Percentiles rank a stretch among this genome's conserved stretches.
These are phyloP conservation scores for Aspergillus nanangensis DNA, from an alignment of 495 filamentous ascomycete species.

Conservation along the genomic window DNA sequence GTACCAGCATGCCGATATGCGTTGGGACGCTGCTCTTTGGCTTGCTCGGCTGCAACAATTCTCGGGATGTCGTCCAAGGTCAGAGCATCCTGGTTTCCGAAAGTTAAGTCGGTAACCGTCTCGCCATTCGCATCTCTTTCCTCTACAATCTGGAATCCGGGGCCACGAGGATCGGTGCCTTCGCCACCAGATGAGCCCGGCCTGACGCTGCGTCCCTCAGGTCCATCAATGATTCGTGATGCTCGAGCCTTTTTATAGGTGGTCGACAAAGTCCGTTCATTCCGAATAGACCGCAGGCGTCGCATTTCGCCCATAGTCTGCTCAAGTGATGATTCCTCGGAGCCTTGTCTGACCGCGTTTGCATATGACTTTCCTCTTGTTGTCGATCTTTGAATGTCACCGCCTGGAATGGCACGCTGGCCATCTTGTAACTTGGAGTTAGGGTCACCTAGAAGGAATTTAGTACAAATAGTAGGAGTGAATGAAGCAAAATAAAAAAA, in stretches of 20 bases:
- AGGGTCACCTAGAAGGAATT: conserved; percentile 57
- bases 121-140: conserved; percentile 74
- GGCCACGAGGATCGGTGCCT: conserved; percentile 49
- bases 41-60: conserved; percentile 93
- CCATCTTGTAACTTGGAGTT: conserved; percentile 65
- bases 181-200: conserved; percentile 78
- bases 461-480: background rate
- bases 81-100: conserved; percentile 85
- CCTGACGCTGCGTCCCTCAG: conserved; percentile 69
- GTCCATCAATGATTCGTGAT: conserved; percentile 88
- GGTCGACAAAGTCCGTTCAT: conserved; percentile 89
- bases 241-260: conserved; percentile 86
- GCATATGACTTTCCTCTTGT: conserved; percentile 71
- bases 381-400: conserved; percentile 53
- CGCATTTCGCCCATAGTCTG: conserved; percentile 95
- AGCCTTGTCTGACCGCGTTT: conserved; percentile 52
- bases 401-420: conserved; percentile 40
- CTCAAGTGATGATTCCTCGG: conserved; percentile 77
- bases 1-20: conserved; percentile 73
- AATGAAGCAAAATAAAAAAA: background rate
- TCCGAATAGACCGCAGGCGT: conserved; percentile 81
- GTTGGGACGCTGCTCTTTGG: conserved; percentile 84
- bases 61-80: conserved; percentile 97
- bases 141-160: conserved; percentile 77
- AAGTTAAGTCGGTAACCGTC: conserved; percentile 67